A percentile compares a stretch with the other conserved stretches of the same genome.
Evolutionary conservation across 148 eudicot genomes (phyloP).

Genomic region (Rhododendron kiyosumense): DNA sequence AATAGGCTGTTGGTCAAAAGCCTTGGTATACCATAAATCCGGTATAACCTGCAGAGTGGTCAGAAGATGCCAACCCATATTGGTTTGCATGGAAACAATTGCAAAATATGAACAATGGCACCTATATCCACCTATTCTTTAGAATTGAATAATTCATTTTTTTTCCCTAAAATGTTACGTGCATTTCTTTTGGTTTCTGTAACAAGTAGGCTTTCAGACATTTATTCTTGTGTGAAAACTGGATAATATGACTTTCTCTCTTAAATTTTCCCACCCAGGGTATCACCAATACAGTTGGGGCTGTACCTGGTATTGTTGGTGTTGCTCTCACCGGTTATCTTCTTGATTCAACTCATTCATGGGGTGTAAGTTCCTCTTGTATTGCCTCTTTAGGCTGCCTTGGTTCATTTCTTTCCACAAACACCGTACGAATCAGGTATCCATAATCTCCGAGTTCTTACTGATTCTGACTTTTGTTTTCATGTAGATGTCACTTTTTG

Average conservation of each 20-base stretch:
- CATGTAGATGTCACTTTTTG: conserved; percentile 67
- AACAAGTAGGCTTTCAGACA: background rate
- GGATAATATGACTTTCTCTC: background rate
- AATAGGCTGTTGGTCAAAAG: background rate
- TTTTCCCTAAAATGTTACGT: background rate
- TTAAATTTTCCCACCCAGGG: conserved; percentile 45
- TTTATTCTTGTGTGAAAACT: background rate
- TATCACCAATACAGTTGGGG: conserved; percentile 90
- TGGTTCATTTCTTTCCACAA: background rate
- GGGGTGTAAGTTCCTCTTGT: conserved; percentile 65
- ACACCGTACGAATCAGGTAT: background rate
- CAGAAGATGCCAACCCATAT: background rate
- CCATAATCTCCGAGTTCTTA: background rate
- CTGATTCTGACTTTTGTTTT: background rate
- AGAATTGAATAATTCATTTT: background rate
- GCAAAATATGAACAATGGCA: background rate
- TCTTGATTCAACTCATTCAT: conserved; percentile 93
- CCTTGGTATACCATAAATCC: background rate
- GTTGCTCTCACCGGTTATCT: conserved; percentile 95
- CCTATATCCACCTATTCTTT: background rate
- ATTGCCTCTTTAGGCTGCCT: background rate
- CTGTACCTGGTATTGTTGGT: conserved; percentile 94
- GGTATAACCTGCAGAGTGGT: background rate
- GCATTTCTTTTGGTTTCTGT: background rate
- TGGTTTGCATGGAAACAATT: background rate